phyloP scores from a whole-genome alignment of 1,139 yeast genomes.

The Casaregolazyma lundiana region DNA sequence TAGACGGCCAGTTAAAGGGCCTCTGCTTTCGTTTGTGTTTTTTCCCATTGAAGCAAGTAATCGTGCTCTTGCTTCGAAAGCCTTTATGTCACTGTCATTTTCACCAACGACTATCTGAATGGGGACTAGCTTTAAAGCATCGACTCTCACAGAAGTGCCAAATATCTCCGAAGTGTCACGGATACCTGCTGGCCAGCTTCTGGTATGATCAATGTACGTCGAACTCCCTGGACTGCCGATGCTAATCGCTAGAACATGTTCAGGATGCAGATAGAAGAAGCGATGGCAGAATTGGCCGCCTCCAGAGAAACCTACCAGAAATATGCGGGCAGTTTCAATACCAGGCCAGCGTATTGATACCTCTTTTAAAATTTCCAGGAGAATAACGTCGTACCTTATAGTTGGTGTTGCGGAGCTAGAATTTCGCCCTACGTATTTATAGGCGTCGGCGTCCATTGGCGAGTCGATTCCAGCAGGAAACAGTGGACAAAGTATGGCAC shows the following conservation, averaged over 20 bases:
- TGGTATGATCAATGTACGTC: constrained; percentile 7
- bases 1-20: no score
- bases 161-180: no score
- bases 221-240: constrained; percentile 13
- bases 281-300: constrained; percentile 15
- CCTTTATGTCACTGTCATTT: no score
- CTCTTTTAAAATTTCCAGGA: constrained; percentile 11
- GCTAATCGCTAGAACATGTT: constrained; percentile 8
- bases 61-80: no score
- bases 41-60: no score
- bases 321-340: constrained; percentile 3
- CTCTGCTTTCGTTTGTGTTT: no score
- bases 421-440: constrained; percentile 11
- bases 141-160: no score
- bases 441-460: constrained; percentile 6
- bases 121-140: no score
- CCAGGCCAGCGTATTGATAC: neutral
- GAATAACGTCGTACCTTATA: constrained; percentile 11
- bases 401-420: no score
- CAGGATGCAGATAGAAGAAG: constrained; percentile 13
- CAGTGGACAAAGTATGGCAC: constrained; percentile 12
- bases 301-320: constrained; percentile 13
- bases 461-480: constrained; percentile 14
- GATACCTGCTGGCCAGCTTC: no score
- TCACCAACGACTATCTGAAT: no score